These are phyloP conservation scores for Arthrobotrys musiformis DNA, from an alignment of 2,329 filamentous ascomycete species.

Conservation along the genomic window DNA sequence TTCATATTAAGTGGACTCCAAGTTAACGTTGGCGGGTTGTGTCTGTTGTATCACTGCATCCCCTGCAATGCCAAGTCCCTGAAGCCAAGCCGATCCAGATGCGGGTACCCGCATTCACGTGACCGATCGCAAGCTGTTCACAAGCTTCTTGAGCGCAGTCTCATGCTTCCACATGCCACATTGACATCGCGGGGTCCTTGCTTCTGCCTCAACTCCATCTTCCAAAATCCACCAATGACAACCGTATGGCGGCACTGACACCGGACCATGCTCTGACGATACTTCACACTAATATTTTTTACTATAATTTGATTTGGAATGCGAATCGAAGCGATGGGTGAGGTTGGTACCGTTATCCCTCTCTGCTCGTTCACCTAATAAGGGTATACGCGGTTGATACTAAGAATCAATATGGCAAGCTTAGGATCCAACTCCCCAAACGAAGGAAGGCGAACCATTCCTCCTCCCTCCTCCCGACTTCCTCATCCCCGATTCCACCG, in stretches of 20 bases:
- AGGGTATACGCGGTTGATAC: neutral
- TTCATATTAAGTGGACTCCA: too few species aligned
- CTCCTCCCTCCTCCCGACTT: conserved; percentile 53
- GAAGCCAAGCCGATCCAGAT: neutral
- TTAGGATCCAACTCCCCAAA: conserved; percentile 42
- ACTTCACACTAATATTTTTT: neutral
- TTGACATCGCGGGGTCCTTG: neutral
- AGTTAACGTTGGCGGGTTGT: too few species aligned
- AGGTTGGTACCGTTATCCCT: conserved; percentile 18
- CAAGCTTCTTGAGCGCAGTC: neutral
- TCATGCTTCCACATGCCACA: too few species aligned
- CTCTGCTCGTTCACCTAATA: neutral
- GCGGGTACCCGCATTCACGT: neutral
- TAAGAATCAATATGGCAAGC: conserved; percentile 29
- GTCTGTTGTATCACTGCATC: too few species aligned
- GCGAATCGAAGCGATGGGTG: conserved; percentile 24
- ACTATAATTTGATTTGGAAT: conserved; percentile 7
- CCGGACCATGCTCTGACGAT: conserved; percentile 15
- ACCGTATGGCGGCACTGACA: conserved; percentile 5
- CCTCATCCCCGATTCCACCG: conserved; percentile 31
- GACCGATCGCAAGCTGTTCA: conserved; percentile 28
- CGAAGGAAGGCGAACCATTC: conserved; percentile 25
- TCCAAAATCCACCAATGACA: neutral
- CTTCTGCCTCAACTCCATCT: neutral
- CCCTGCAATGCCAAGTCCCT: neutral